A percentile compares a stretch with the other conserved stretches of the same genome.
Conservation (phyloP, 116 monocot species). For the Zostera marina region DNA sequence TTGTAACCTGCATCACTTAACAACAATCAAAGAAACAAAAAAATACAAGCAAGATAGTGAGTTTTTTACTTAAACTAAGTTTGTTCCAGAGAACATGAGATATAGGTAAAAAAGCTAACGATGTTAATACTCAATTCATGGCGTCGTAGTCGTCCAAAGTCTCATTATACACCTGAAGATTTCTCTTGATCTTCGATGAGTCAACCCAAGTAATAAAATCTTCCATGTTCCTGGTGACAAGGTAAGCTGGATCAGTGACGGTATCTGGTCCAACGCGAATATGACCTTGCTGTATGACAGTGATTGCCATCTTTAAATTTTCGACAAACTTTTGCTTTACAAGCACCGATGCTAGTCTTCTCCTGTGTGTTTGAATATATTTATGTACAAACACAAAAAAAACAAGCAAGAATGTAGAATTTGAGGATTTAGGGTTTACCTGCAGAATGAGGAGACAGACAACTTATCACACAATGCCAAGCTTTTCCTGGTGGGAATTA, state of each 20-base stretch:
- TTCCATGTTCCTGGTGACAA: slow-evolving; percentile 81
- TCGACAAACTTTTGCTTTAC: slow-evolving; percentile 56
- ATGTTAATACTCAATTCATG: too few relatives aligned
- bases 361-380: slow-evolving; percentile 14
- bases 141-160: slow-evolving; percentile 59
- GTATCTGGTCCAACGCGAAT: slow-evolving; percentile 68
- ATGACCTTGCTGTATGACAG: slow-evolving; percentile 82
- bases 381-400: not conserved
- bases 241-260: slow-evolving; percentile 63
- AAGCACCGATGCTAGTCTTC: slow-evolving; percentile 48
- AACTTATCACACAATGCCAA: slow-evolving; percentile 61
- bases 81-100: too few relatives aligned
- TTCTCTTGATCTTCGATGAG: slow-evolving; percentile 85
- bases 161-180: slow-evolving; percentile 63
- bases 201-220: slow-evolving; percentile 90
- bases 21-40: too few relatives aligned
- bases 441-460: slow-evolving; percentile 82
- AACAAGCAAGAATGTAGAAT: not conserved
- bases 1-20: too few relatives aligned
- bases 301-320: slow-evolving; percentile 66
- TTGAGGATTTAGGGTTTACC: slow-evolving; percentile 21
- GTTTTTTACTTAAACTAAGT: too few relatives aligned
- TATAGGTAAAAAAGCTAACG: too few relatives aligned
- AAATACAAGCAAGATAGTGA: too few relatives aligned
- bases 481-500: slow-evolving; percentile 74